phyloP scores from a whole-genome alignment of 2,329 filamentous ascomycete genomes.

The Hypoxylon sp. region DNA sequence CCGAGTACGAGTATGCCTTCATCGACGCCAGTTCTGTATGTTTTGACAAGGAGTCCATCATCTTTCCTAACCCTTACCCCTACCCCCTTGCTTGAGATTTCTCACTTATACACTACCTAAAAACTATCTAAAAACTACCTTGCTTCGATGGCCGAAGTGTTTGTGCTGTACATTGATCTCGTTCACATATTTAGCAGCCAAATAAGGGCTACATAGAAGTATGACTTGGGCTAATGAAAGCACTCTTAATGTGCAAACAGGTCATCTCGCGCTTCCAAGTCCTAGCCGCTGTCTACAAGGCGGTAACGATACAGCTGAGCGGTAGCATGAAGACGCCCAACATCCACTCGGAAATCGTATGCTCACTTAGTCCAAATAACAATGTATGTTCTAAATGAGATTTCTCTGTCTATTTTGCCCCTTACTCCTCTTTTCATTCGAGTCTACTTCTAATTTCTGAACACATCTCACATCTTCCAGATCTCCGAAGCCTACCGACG shows the following conservation, averaged over 20 bases:
- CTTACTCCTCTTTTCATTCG: not conserved
- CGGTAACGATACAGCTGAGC: constrained; percentile 76
- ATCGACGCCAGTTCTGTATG: constrained; percentile 85
- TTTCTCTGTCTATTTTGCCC: constrained; percentile 2
- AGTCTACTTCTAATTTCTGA: not conserved
- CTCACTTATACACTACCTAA: not conserved
- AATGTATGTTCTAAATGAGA: constrained; percentile 69
- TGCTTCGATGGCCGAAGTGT: not conserved
- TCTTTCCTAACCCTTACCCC: not conserved
- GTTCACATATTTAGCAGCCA: not conserved
- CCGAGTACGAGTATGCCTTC: constrained; percentile 92
- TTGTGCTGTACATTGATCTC: not conserved
- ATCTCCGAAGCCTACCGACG: constrained; percentile 93
- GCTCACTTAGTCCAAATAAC: constrained; percentile 83
- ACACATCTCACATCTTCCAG: constrained; percentile 60
- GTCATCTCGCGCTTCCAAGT: constrained; percentile 80
- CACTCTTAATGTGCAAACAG: constrained; percentile 57
- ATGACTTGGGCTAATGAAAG: constrained; percentile 1
- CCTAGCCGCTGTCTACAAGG: constrained; percentile 81
- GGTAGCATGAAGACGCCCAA: constrained; percentile 82
- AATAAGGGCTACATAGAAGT: not conserved
- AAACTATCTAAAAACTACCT: not conserved
- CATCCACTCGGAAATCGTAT: constrained; percentile 90
- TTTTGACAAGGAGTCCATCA: constrained; percentile 60
- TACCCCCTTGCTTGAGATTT: not conserved